Percentiles rank a stretch among this genome's conserved stretches.
Evolutionary conservation across 2,329 filamentous ascomycete species (phyloP).

Genomic region (Colletotrichum acutatum): DNA sequence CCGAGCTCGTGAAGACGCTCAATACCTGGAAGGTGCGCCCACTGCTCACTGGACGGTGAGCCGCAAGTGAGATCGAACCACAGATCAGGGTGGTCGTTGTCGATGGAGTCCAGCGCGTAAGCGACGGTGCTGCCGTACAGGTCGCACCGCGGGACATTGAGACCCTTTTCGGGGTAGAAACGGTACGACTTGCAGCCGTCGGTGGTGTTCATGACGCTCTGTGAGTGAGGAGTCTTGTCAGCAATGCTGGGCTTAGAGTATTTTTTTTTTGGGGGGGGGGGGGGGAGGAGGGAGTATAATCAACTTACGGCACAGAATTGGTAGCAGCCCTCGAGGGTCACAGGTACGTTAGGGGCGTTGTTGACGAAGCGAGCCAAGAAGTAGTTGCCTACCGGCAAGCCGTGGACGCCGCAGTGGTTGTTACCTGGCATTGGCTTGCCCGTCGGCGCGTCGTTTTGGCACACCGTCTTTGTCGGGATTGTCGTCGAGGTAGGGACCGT

Average conservation of each 20-base stretch:
- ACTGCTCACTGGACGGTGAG: slow-evolving; percentile 43
- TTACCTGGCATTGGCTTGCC: slow-evolving; percentile 44
- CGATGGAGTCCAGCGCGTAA: slow-evolving; percentile 43
- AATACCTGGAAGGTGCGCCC: slow-evolving; percentile 35
- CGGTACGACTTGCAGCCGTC: slow-evolving; percentile 50
- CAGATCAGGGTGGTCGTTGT: slow-evolving; percentile 41
- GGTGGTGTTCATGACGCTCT: slow-evolving; percentile 46
- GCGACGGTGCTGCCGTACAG: slow-evolving; percentile 48
- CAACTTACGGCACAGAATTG: slow-evolving; percentile 52
- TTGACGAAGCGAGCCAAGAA: slow-evolving; percentile 53
- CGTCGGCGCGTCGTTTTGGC: slow-evolving; percentile 41
- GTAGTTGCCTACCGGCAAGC: slow-evolving; percentile 47
- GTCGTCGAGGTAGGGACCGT: slow-evolving; percentile 40
- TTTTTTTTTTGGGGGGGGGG: too few relatives aligned
- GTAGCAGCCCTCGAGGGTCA: slow-evolving; percentile 54
- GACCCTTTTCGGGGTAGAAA: slow-evolving; percentile 45
- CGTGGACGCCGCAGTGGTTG: slow-evolving; percentile 53
- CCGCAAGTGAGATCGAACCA: slow-evolving; percentile 52
- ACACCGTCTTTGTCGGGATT: slow-evolving; percentile 46
- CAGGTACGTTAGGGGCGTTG: slow-evolving; percentile 44
- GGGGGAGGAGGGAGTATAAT: too few relatives aligned
- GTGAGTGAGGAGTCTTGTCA: neutral
- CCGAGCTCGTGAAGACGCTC: slow-evolving; percentile 27
- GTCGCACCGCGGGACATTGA: slow-evolving; percentile 47
- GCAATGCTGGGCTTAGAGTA: too few relatives aligned